Percentiles rank a stretch among this genome's conserved stretches.
These are phyloP conservation scores for Pseudonectria buxi DNA, from an alignment of 2,329 filamentous ascomycete species.

Conservation along the genomic window DNA sequence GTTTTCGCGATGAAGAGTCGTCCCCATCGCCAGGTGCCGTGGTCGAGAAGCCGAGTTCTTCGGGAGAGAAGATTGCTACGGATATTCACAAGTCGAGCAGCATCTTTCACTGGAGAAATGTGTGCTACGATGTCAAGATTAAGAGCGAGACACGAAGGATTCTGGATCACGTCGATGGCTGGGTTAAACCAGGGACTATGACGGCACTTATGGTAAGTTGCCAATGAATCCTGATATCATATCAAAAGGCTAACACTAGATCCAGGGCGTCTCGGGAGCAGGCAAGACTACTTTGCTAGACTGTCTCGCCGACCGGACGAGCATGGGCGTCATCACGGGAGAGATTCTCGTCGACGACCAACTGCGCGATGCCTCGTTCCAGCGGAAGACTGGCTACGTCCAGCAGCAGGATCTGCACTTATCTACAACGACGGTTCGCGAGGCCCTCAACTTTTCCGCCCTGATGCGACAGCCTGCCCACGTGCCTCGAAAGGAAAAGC, in stretches of 20 bases:
- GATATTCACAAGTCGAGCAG: slow-evolving; percentile 50
- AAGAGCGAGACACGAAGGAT: slow-evolving; percentile 66
- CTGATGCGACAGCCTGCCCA: slow-evolving; percentile 69
- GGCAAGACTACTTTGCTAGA: slow-evolving; percentile 85
- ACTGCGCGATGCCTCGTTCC: slow-evolving; percentile 68
- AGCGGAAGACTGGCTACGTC: slow-evolving; percentile 80
- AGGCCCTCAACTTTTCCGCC: slow-evolving; percentile 78
- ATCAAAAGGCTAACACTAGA: background rate
- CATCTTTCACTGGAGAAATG: slow-evolving; percentile 74
- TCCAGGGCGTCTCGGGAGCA: slow-evolving; percentile 60
- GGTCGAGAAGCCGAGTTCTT: slow-evolving; percentile 10
- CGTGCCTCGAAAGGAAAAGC: slow-evolving; percentile 61
- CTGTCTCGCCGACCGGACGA: slow-evolving; percentile 71
- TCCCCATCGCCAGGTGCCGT: background rate
- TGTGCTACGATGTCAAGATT: slow-evolving; percentile 67
- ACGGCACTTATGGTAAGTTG: slow-evolving; percentile 66
- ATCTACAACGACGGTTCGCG: slow-evolving; percentile 71
- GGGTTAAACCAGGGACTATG: slow-evolving; percentile 81
- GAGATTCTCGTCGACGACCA: slow-evolving; percentile 61
- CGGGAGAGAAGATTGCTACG: slow-evolving; percentile 1
- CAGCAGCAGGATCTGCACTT: slow-evolving; percentile 85
- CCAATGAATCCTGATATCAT: accelerated
- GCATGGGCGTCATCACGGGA: slow-evolving; percentile 76
- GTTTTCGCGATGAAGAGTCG: no score
- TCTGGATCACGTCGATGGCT: slow-evolving; percentile 76